A percentile compares a stretch with the other conserved stretches of the same genome.
Evolutionary conservation across 768 basidiomycete species (phyloP).

Genomic region (Pholiota conissans): DNA sequence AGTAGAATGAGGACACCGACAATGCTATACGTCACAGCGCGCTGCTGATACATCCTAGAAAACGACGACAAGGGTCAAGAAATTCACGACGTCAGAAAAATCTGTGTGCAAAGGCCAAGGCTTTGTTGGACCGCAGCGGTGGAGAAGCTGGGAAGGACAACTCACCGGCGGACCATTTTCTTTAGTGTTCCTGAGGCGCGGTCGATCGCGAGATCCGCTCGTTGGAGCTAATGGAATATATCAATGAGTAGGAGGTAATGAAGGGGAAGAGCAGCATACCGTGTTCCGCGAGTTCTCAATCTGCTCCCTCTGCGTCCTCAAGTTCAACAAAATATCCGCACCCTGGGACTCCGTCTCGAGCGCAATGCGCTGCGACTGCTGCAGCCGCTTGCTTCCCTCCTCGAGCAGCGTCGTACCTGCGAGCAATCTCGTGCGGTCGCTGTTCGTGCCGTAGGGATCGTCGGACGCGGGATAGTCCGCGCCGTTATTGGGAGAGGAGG

Average conservation of each 20-base stretch:
- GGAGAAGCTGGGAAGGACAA: slow-evolving; percentile 9
- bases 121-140: slow-evolving; percentile 13
- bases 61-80: not conserved
- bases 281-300: slow-evolving; percentile 92
- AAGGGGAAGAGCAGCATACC: slow-evolving; percentile 45
- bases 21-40: slow-evolving; percentile 83
- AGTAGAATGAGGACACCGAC: slow-evolving; percentile 82
- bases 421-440: slow-evolving; percentile 79
- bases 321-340: slow-evolving; percentile 84
- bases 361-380: slow-evolving; percentile 90
- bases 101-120: slow-evolving; percentile 23
- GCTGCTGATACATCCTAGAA: slow-evolving; percentile 96
- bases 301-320: slow-evolving; percentile 88
- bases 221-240: slow-evolving; percentile 58
- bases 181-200: slow-evolving; percentile 89
- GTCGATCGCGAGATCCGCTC: slow-evolving; percentile 88
- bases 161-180: slow-evolving; percentile 94
- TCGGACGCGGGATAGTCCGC: slow-evolving; percentile 57
- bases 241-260: not conserved
- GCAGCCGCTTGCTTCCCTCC: slow-evolving; percentile 81
- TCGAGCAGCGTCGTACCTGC: slow-evolving; percentile 77
- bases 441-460: slow-evolving; percentile 72
- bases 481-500: slow-evolving; percentile 38
- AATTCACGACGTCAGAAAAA: slow-evolving; percentile 29
- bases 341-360: slow-evolving; percentile 97